Base-by-base conservation (phyloP, 2,329 filamentous ascomycete genomes). In the Penicillium sp. region DNA sequence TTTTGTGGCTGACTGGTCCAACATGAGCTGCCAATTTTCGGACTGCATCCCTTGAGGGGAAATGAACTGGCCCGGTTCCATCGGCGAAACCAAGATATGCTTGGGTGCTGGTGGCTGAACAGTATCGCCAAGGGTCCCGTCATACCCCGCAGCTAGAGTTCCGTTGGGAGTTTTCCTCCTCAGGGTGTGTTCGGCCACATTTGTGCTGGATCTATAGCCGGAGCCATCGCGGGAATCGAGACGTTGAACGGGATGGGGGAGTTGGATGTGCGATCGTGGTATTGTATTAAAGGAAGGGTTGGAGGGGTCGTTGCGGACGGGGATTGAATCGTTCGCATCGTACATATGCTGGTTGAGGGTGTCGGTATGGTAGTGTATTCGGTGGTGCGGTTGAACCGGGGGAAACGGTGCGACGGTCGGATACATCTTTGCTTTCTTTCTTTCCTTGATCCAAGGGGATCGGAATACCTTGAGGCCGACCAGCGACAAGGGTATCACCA, bases 111-210 rank as follows among this genome's bases (percentile, higher is more conserved):
- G 88, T 38, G 36, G 87, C 85, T 10, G 83, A 15, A 51, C 86
- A 66, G 88, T 85, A 69, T 91, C 89, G 23, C 87, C 82, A 1
- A 88, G 86, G 6, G 90, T 90, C 33, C 90, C 91, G 81, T 97
- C 93, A 70, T 96, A 97, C 12, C 91, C 92, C 53, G 90, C 91
- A 63, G 93, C 89, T 60, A 97, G 83, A 38, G 92, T 96, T n/a
- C 93, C 94, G 69, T 88, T 93, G 5, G 93, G 94, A 9, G 93
- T 97, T 75, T 97, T 97, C 64, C 93, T 86, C 64, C 93, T 86
- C 56, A 97, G 81, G 66, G 91, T 89, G 73, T 96, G 87, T 73
- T 96, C 91, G 12, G 64, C 68, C 19, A 57, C 64, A 23, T 70
- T 68, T 10, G 62, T 41, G 29, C 59, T 67, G 29, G 66, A 60